Base-by-base conservation (phyloP, 2,329 filamentous ascomycete genomes). In the Amauroascus niger region DNA sequence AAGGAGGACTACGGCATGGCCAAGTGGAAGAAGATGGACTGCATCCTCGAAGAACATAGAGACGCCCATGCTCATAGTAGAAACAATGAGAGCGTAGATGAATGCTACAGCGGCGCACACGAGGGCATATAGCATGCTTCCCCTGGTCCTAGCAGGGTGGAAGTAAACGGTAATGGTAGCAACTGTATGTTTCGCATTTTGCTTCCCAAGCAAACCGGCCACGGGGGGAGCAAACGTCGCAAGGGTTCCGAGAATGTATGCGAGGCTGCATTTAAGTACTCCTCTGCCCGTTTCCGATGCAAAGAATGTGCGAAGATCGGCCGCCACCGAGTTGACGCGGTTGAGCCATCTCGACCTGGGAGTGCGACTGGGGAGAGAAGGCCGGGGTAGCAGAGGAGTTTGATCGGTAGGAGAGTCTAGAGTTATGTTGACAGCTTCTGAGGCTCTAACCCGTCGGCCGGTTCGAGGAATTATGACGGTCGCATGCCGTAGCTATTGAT, bases 141-240 rank as follows among this genome's bases (percentile, higher is more conserved):
- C 91, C 24, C 84, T 80, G 16, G 88, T 88, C 55, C 91, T 79
- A 5, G 88, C 87, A 3, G 91, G 89, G 67, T 96, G 89, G 64
- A 96, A 97, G 65, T 95, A 97, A 9, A 96, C 90, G 0, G 88
- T 94, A 55, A 96, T 82, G 1, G 91, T 96, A 30, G 89, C 89
- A 49, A 95, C 88, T 64, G 95, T 84, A 69, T 96, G 91, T 66
- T 96, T 96, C 49, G 88, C 88, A 70, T 95, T 90, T 64, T 89
- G 86, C 58, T 84, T 78, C 9, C 91, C 91, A 14, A 96, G 75
- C 54, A 89, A 80, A 6, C 76, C 73, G 14, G 88, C 83, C 53
- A 95, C 76, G 2, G 79, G 78, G 1, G 84, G 80, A 58, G 88
- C 83, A 62, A 95, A 93, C 0, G 90, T 96, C 33, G 84, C 88